Base-by-base conservation (phyloP, 331 rosid genomes). In the Quercus lobata region DNA sequence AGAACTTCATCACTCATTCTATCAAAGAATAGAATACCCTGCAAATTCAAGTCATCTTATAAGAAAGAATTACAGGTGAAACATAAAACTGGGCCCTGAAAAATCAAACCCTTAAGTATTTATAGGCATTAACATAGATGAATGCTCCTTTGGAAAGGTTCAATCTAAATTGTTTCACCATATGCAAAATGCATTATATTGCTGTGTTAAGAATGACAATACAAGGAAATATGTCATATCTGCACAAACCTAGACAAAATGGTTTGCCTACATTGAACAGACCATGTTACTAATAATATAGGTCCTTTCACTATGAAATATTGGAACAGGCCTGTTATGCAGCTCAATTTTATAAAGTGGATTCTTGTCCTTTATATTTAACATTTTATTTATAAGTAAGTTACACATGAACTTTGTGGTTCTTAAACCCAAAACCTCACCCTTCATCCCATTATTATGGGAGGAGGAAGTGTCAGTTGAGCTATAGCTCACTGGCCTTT, bases 21-120 rank as follows among this genome's bases (percentile, higher is more conserved):
- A 58, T 95, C 98, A 73, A 95, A 93, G 90, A 92, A 95, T 77
- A 95, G 88, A 69, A 89, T 65, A 27, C 98, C 99, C 99, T 92
- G 87, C 78, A 87, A 24, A 80, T 75, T 81, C 66, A 79, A 73
- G 61, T 52, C 24, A 34, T 30, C 57, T 72, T 72, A 75, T 75
- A 66, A 32, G 30, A 78, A 34, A 56, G 46, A 32, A 71, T 18
- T 52, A 52, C 3, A 46, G 24, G 25, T 10, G 27, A 68, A 68
- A 5, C 41, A 30, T 9, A 65, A 27, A 65, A 65, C 8, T 17
- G 41, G 22, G 32, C 44, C 21, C 24, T 30, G n/a, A 9, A 68
- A 19, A 19, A 32, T 19, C 29, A 68, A 68, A 32, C 53, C 65
- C 69, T 29, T 6, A 29, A 9, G 72, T 19, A 8, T 34, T 18